Base-by-base conservation (phyloP, 2,329 filamentous ascomycete genomes). In the Venturiaceae sp. region DNA sequence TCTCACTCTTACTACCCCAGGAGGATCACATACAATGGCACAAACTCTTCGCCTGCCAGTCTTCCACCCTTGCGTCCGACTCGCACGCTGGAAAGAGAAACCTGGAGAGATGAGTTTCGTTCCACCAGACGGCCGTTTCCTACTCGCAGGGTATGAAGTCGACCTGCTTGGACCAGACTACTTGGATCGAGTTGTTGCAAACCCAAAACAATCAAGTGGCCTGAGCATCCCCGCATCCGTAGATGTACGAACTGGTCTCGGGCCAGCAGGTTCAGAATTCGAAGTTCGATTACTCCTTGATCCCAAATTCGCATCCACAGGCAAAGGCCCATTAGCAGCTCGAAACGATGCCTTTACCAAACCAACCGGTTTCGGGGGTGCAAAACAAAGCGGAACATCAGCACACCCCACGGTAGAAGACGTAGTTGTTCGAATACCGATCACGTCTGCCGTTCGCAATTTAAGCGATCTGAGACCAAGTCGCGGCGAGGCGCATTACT, bases 91-190 rank as follows among this genome's bases (percentile, higher is more conserved):
- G 94, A 86, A 86, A 65, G 90, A 95, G 65, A 83, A 84, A 58
- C 90, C 92, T 0, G 94, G 94, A 3, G 88, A 96, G 63, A 77
- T 99, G n/a, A 95, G 90, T 68, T 99, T 99, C 67, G 83, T 99
- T 13, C 94, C 94, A 1, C 94, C 94, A 0, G 94, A 99, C 70
- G 94, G 94, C 33, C 83, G 90, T 46, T 99, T 97, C 70, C 88
- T 96, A 41, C 79, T 99, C 19, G 92, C 91, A 33, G 92, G 91
- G 23, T 99, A 99, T 68, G 92, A 96, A 71, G 90, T 95, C 21
- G 90, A 99, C 70, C 75, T 99, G 23, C 77, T 97, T 13, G 91
- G 91, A 0, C 82, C 87, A 54, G 81, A 84, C 77, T 63, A 75
- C 62, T 62, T 74, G 66, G 59, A 54, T 28, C 39, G 54, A 32